Evolutionary conservation across 345 rosid genomes (phyloP), one percentile per base, ranked within the genome.

Genomic region (Alliaria petiolata): DNA sequence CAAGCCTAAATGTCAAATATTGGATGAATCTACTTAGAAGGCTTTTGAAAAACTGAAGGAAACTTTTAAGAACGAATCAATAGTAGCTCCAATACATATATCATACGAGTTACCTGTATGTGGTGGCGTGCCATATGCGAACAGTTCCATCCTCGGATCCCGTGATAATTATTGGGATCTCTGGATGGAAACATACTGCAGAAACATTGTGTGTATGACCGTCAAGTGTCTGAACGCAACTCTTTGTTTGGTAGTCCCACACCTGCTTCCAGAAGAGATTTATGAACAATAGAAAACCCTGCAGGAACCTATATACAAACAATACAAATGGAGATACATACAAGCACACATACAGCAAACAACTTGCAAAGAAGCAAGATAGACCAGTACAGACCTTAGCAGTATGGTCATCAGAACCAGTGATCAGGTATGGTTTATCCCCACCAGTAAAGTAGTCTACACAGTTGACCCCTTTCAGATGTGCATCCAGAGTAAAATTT

Each of bases 161-260:
- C 4, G 97, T 90, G 22, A 88, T 81, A 56, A 90, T 85, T 25
- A 85, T 85, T 19, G 97, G 97, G 43, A 90, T 89, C 67, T 90
- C 95, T 14, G 97, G 97, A 70, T 88, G 97, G 59, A 86, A 87
- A 78, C 83, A 84, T 62, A 85, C 87, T 45, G 92, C 97, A 65
- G 92, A 85, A 46, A 90, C 89, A 86, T 90, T 90, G 75, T 88
- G 89, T n/a, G 97, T 84, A 65, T 90, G 97, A 53, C 92, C 92
- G 74, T 90, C 92, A 17, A 90, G 82, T 3, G 86, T 84, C 79
- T 88, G 92, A 68, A 90, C 90, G 70, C 95, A 90, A 62, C 80
- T 84, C 76, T 85, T 88, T 47, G 95, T 88, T 81, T 90, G 90
- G 77, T 85, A 90, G 71, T 87, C 96, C 86, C 95, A 90, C 56